Evolutionary conservation across 2,329 filamentous ascomycete genomes (phyloP).

Genomic region (Fusarium nematophilum): DNA sequence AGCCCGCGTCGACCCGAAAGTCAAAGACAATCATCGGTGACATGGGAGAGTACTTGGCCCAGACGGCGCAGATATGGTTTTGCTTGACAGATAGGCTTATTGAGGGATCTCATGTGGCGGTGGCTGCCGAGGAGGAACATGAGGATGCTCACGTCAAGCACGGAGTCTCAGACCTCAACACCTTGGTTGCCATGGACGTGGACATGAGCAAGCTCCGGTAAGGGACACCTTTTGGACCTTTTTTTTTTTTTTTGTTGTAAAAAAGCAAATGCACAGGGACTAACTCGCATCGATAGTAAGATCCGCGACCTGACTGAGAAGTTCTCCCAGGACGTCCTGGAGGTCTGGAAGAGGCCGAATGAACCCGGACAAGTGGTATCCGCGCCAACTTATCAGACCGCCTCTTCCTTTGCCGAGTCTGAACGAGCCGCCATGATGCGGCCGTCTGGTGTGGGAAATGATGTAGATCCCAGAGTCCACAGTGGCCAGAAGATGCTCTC

Average conservation of each 20-base stretch:
- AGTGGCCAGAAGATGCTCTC: conserved; percentile 40
- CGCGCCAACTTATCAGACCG: conserved; percentile 31
- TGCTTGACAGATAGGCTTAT: conserved; percentile 49
- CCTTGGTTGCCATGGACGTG: conserved; percentile 48
- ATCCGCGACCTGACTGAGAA: conserved; percentile 49
- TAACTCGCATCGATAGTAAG: conserved; percentile 43
- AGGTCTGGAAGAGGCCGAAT: conserved; percentile 44
- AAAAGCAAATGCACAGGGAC: conserved; percentile 10
- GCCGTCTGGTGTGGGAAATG: conserved; percentile 25
- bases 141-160: conserved; percentile 40
- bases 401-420: conserved; percentile 40
- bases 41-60: conserved; percentile 51
- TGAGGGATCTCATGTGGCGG: conserved; percentile 48
- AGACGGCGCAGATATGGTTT: conserved; percentile 49
- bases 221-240: conserved; percentile 16
- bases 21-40: conserved; percentile 47
- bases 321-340: conserved; percentile 50
- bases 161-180: conserved; percentile 44
- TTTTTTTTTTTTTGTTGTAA: no score
- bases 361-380: conserved; percentile 21
- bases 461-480: conserved; percentile 36
- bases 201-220: conserved; percentile 50
- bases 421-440: conserved; percentile 32
- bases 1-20: conserved; percentile 19
- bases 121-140: conserved; percentile 44